These are phyloP conservation scores for Trichoderma sp. DNA, from an alignment of 2,329 filamentous ascomycete genomes.

Conservation along the genomic window DNA sequence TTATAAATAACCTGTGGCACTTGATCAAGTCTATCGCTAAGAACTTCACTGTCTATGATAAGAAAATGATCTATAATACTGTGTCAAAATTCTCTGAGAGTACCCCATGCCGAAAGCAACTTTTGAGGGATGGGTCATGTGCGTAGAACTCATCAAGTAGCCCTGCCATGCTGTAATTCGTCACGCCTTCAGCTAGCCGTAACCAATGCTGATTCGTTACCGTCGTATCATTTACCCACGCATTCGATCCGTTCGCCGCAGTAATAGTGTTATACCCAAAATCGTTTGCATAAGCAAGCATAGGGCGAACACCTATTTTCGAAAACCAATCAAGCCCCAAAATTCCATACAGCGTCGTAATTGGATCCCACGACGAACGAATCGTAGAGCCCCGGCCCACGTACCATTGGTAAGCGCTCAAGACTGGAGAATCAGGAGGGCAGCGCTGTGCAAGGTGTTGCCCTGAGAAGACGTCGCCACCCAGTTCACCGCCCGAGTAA, in stretches of 20 bases:
- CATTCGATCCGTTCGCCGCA: not conserved
- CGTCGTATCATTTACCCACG: not conserved
- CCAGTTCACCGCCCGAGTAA: not conserved
- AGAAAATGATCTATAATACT: not conserved
- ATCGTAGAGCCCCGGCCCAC: not conserved
- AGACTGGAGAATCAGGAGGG: not conserved
- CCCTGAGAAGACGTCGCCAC: not conserved
- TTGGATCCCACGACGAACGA: not conserved
- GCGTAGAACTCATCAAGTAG: not conserved
- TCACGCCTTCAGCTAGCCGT: not conserved
- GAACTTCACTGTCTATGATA: not conserved
- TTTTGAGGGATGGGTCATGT: not conserved
- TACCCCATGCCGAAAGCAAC: not conserved
- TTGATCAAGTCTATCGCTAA: not conserved
- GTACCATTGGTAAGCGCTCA: conserved; percentile 10
- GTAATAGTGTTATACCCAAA: not conserved
- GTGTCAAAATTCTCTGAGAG: not conserved
- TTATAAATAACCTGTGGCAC: not conserved
- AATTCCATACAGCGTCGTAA: not conserved
- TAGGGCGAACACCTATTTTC: not conserved
- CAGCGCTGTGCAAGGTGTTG: not conserved
- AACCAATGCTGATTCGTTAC: conserved; percentile 5
- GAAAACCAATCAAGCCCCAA: not conserved
- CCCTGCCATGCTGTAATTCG: not conserved
- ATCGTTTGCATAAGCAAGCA: not conserved